Evolutionary conservation across 768 basidiomycete genomes (phyloP).

Genomic region (Leccinum truebloodii): DNA sequence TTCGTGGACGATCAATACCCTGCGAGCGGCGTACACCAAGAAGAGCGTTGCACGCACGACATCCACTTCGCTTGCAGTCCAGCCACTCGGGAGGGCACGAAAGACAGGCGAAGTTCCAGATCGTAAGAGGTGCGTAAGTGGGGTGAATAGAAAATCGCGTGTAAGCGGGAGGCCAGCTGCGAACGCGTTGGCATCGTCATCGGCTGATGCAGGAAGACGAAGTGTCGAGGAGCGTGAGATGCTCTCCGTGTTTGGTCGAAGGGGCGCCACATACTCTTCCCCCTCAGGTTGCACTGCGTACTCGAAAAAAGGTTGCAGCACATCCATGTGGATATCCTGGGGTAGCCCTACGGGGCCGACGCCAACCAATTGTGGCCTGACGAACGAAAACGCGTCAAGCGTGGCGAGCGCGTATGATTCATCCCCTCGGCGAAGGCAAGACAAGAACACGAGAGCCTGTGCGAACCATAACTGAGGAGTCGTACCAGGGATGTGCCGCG

Average conservation of each 20-base stretch:
- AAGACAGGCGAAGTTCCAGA: slow-evolving; percentile 77
- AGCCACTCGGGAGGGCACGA: slow-evolving; percentile 60
- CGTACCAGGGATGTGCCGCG: slow-evolving; percentile 54
- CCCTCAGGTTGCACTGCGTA: slow-evolving; percentile 44
- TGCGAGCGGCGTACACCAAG: slow-evolving; percentile 52
- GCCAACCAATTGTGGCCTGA: slow-evolving; percentile 22
- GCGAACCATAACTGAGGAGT: slow-evolving; percentile 63
- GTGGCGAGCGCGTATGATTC: slow-evolving; percentile 56
- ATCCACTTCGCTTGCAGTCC: slow-evolving; percentile 82
- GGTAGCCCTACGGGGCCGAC: slow-evolving; percentile 24
- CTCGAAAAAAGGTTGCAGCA: slow-evolving; percentile 55
- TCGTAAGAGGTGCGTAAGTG: slow-evolving; percentile 77
- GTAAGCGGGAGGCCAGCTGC: slow-evolving; percentile 46
- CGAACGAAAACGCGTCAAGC: slow-evolving; percentile 26
- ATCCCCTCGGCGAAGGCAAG: slow-evolving; percentile 68
- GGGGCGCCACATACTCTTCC: slow-evolving; percentile 51
- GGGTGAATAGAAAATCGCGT: slow-evolving; percentile 66
- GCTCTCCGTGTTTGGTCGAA: slow-evolving; percentile 50
- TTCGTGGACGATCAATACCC: slow-evolving; percentile 44
- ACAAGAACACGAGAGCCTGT: slow-evolving; percentile 59
- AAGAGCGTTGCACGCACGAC: slow-evolving; percentile 69
- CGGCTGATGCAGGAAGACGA: slow-evolving; percentile 29
- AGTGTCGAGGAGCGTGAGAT: slow-evolving; percentile 60
- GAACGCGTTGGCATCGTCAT: neutral
- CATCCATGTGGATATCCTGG: slow-evolving; percentile 29